phyloP scores from a whole-genome alignment of 805 yeast genomes.

The Tetrapisispora iriomotensis region DNA sequence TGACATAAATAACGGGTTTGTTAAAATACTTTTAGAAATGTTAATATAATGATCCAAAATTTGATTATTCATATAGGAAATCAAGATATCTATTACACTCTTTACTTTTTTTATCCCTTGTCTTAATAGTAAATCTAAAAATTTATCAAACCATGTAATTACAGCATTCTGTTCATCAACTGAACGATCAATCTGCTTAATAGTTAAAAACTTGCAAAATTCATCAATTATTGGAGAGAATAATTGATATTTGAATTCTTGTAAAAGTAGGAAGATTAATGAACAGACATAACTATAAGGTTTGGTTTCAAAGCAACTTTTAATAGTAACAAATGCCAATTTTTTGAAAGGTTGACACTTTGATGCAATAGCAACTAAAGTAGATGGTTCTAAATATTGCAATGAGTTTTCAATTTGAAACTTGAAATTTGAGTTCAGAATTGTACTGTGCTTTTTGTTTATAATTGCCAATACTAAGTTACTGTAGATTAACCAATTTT shows the following conservation, averaged over 20 bases:
- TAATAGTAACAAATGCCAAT: too few species aligned
- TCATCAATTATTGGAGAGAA: not conserved
- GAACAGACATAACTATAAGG: not conserved
- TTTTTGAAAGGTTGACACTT: too few species aligned
- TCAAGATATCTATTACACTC: not conserved
- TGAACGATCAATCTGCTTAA: not conserved
- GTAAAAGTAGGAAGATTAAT: not conserved
- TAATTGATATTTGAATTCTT: not conserved
- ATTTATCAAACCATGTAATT: not conserved
- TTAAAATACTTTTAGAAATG: not conserved
- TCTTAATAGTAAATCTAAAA: not conserved
- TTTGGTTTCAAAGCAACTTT: not conserved
- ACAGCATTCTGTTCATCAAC: not conserved
- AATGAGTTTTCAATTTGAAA: too few species aligned
- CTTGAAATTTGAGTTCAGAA: not conserved
- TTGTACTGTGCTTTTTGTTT: not conserved
- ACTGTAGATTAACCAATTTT: not conserved
- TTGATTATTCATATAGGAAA: not conserved
- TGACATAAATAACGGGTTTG: conserved; percentile 1
- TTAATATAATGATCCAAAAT: not conserved
- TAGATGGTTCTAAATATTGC: too few species aligned
- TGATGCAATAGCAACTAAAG: too few species aligned
- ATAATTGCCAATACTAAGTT: not conserved
- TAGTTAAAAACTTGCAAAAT: not conserved
- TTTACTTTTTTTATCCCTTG: not conserved